A percentile compares a stretch with the other conserved stretches of the same genome.
Evolutionary conservation across 306 rosid genomes (phyloP).

Genomic region (Rubus parviflorus): DNA sequence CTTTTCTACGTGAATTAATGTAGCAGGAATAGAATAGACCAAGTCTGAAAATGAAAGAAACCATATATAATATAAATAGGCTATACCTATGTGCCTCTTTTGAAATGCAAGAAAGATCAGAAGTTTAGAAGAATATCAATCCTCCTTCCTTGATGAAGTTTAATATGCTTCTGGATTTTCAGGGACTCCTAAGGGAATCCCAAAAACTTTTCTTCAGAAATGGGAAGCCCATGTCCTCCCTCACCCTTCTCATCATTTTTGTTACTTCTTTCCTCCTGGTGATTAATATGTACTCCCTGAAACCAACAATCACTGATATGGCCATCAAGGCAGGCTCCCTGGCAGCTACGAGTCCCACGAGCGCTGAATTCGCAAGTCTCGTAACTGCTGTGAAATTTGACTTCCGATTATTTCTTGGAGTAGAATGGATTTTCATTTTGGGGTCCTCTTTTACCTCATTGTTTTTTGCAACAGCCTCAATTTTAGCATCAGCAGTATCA

Average conservation of each 20-base stretch:
- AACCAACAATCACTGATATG: background rate
- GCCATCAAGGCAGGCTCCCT: background rate
- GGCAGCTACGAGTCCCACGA: background rate
- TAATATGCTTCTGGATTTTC: background rate
- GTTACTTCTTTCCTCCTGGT: constrained; percentile 14
- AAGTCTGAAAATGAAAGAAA: background rate
- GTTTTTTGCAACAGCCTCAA: background rate
- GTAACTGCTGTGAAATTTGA: background rate
- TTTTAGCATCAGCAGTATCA: background rate
- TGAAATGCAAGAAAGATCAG: no score
- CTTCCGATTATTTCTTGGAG: background rate
- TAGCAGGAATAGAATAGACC: background rate
- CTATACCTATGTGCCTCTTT: background rate
- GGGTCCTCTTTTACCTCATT: background rate
- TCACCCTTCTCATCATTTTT: constrained; percentile 13
- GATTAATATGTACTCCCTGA: constrained; percentile 9
- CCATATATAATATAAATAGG: background rate
- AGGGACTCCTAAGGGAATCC: constrained; percentile 13
- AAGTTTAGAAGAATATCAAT: background rate
- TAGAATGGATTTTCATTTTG: constrained; percentile 17
- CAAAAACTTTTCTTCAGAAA: constrained; percentile 13
- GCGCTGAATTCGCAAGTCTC: background rate
- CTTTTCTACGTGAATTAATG: no score
- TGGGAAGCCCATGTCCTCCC: constrained; percentile 16
- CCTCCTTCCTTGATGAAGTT: background rate